Conservation (phyloP, 2,329 filamentous ascomycete species). For the Lasiodiplodia citricola region DNA sequence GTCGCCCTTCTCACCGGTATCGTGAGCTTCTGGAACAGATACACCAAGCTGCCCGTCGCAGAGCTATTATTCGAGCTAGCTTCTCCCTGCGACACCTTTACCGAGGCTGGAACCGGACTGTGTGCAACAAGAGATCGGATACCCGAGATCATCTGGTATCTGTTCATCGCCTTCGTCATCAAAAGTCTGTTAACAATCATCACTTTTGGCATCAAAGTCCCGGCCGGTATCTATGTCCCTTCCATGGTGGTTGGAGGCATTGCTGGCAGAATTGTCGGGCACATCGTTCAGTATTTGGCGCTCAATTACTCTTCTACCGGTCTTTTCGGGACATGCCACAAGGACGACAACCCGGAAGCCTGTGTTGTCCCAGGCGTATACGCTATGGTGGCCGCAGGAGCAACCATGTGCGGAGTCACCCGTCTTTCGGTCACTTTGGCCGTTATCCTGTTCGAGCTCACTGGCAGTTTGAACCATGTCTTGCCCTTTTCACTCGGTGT, state of each 20-base stretch:
- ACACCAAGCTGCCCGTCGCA: constrained; percentile 87
- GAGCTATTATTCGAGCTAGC: constrained; percentile 90
- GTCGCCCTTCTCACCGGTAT: constrained; percentile 86
- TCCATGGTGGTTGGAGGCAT: constrained; percentile 98
- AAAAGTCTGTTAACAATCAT: constrained; percentile 88
- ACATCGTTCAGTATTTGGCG: constrained; percentile 81
- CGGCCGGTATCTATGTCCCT: constrained; percentile 95
- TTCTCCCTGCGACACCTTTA: constrained; percentile 79
- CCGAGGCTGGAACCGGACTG: constrained; percentile 71
- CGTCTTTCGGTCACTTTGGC: constrained; percentile 90
- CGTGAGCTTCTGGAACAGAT: constrained; percentile 89
- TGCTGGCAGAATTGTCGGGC: constrained; percentile 86
- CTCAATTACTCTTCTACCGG: constrained; percentile 72
- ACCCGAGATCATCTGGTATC: constrained; percentile 72
- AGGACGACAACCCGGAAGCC: constrained; percentile 69
- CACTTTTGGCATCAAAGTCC: constrained; percentile 95
- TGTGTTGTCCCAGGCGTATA: constrained; percentile 98
- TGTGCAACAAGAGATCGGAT: constrained; percentile 81
- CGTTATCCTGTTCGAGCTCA: constrained; percentile 94
- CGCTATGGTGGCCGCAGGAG: constrained; percentile 89
- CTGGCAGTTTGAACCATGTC: constrained; percentile 92
- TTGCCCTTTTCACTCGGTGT: constrained; percentile 92
- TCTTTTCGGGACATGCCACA: constrained; percentile 76
- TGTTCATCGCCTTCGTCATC: constrained; percentile 82
- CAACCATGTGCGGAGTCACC: constrained; percentile 98